Conservation (phyloP, 2,329 filamentous ascomycete species). For the Cadophora gregata region DNA sequence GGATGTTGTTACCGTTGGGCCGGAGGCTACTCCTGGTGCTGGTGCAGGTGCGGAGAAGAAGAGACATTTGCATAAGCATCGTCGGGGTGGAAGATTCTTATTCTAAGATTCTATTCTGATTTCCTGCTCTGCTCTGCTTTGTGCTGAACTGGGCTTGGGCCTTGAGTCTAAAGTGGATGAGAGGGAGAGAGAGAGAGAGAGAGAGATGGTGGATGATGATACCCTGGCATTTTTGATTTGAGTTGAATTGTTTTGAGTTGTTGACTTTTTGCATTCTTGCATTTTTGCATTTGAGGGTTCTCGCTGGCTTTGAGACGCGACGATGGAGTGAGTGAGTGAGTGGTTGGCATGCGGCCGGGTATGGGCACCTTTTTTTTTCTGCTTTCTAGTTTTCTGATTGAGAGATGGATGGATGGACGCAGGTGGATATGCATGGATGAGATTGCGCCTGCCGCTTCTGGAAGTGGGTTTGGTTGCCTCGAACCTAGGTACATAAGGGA, state of each 20-base stretch:
- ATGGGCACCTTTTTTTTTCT: background rate
- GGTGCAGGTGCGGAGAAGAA: conserved; percentile 3
- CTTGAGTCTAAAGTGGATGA: too few relatives aligned
- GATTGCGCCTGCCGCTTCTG: conserved; percentile 2
- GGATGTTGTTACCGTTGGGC: conserved; percentile 59
- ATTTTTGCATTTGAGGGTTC: background rate
- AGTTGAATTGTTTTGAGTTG: too few relatives aligned
- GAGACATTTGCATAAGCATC: conserved; percentile 23
- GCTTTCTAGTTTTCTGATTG: too few relatives aligned
- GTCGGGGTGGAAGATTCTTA: background rate
- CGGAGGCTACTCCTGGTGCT: background rate
- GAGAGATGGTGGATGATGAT: conserved; percentile 6
- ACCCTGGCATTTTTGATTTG: conserved; percentile 9
- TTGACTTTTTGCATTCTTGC: background rate
- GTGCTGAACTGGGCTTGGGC: too few relatives aligned
- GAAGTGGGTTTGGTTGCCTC: background rate
- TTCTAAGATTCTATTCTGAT: background rate
- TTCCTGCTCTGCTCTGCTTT: background rate
- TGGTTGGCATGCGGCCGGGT: background rate
- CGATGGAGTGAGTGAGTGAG: too few relatives aligned
- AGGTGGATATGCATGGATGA: background rate
- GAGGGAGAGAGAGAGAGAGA: background rate
- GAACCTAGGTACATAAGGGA: background rate
- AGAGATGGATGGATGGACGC: background rate
- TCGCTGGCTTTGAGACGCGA: too few relatives aligned